Base-by-base conservation (phyloP, 2,329 filamentous ascomycete species). In the Hypoxylon sp. region DNA sequence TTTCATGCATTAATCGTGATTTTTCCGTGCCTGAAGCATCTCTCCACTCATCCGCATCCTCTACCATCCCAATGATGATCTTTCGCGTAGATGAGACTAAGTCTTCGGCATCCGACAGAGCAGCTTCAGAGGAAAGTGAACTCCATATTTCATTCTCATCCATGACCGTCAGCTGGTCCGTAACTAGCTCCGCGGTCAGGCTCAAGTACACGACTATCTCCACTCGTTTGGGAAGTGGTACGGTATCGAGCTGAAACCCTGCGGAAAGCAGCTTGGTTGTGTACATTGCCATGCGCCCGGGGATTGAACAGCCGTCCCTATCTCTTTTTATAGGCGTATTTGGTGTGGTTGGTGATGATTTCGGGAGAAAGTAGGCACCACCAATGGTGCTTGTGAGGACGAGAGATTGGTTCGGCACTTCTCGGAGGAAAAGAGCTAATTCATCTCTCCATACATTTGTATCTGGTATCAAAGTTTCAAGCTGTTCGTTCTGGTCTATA, bases 201-300 rank as follows among this genome's bases (percentile, higher is more conserved):
- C 79, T 81, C 3, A 89, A 80, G 0, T 85, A 79, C 66, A 85
- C 84, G 1, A 90, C 57, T 1, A 89, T 73, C 60, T 89, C 85
- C 7, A 84, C 77, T 56, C 84, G 82, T 19, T 81, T 79, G 1
- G 80, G 75, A 1, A 75, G 73, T 0, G 85, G 80, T 0, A 87
- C 67, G 0, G 77, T 72, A 0, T 80, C 71, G 0, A 85, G 60
- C 2, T 81, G 72, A 9, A 85, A 71, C 0, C 80, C 79, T 2
- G 79, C 77, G 0, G 78, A 74, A 0, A 94, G 76, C 0, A 96
- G 76, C 52, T 85, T 85, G 5, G 84, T 82, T 0, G 89, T 86
- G 76, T 94, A 97, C 52, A 91, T 83, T 0, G 91, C 89, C 82
- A 97, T 92, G 60, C 95, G 86, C 13, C 93, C 87, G 0, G 93